phyloP scores from a whole-genome alignment of 2,329 filamentous ascomycete genomes.

The Cladophialophora psammophila region DNA sequence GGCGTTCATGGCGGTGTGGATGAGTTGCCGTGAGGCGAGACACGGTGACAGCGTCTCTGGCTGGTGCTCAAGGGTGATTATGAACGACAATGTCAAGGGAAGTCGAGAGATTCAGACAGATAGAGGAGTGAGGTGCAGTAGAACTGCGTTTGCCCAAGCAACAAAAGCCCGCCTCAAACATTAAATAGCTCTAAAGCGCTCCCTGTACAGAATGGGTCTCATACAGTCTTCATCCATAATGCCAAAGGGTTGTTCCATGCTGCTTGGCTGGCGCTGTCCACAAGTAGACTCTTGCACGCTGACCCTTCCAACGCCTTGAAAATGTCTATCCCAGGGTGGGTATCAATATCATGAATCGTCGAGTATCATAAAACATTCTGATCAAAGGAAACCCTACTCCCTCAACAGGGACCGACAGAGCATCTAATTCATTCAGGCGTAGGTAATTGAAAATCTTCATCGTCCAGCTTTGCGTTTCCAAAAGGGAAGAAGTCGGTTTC shows the following conservation, averaged over 20 bases:
- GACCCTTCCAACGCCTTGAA: neutral
- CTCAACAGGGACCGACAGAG: neutral
- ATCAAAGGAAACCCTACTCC: neutral
- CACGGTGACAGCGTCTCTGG: neutral
- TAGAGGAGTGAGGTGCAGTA: constrained; percentile 3
- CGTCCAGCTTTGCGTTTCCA: constrained; percentile 41
- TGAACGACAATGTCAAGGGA: neutral
- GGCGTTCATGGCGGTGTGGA: constrained; percentile 33
- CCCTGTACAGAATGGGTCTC: constrained; percentile 2
- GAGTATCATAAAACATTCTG: constrained; percentile 18
- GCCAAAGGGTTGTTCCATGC: neutral
- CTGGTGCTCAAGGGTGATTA: neutral
- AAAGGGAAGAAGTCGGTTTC: constrained; percentile 37
- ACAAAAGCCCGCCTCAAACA: constrained; percentile 3
- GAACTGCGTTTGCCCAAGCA: constrained; percentile 13
- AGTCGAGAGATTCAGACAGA: neutral
- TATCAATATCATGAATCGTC: constrained; percentile 35
- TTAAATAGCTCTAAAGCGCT: neutral
- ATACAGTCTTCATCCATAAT: neutral
- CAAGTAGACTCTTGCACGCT: neutral
- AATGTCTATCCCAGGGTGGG: constrained; percentile 24
- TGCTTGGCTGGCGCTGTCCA: neutral
- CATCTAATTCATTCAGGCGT: constrained; percentile 32
- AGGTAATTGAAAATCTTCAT: constrained; percentile 39
- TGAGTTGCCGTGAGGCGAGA: constrained; percentile 28